Percentiles rank a stretch among this genome's conserved stretches.
phyloP scores from a whole-genome alignment of 257 asterid genomes.

The Nicotiana undulata region DNA sequence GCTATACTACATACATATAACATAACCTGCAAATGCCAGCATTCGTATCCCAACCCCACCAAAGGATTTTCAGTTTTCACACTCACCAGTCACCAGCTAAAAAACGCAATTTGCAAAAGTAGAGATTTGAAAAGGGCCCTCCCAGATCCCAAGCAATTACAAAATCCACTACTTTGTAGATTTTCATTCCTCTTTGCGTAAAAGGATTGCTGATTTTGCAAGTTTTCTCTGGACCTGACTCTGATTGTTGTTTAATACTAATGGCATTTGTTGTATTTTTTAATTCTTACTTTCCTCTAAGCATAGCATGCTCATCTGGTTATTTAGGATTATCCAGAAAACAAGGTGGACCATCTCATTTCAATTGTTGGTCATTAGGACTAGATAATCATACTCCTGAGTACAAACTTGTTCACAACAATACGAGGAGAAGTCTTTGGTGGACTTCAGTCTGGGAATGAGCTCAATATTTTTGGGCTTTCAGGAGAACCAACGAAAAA shows the following conservation, averaged over 20 bases:
- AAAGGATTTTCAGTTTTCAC: neutral
- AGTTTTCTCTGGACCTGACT: neutral
- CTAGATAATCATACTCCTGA: no score
- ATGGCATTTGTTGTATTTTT: neutral
- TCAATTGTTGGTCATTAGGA: no score
- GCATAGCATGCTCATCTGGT: neutral
- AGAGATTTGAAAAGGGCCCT: neutral
- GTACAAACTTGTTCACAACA: no score
- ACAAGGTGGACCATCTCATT: neutral
- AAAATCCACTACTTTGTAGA: neutral
- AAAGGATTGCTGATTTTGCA: neutral
- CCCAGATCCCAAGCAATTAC: neutral
- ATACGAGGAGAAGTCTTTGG: neutral
- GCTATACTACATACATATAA: neutral
- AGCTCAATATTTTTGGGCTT: neutral
- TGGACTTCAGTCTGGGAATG: neutral
- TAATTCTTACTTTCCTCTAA: neutral
- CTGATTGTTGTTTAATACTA: no score
- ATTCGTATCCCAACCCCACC: neutral
- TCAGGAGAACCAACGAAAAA: neutral
- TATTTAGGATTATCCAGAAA: neutral
- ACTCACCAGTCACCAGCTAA: neutral
- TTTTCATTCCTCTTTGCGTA: neutral
- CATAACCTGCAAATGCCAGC: neutral
- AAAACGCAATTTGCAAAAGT: neutral